Base-by-base conservation (phyloP, 345 rosid genomes). In the Adansonia digitata region DNA sequence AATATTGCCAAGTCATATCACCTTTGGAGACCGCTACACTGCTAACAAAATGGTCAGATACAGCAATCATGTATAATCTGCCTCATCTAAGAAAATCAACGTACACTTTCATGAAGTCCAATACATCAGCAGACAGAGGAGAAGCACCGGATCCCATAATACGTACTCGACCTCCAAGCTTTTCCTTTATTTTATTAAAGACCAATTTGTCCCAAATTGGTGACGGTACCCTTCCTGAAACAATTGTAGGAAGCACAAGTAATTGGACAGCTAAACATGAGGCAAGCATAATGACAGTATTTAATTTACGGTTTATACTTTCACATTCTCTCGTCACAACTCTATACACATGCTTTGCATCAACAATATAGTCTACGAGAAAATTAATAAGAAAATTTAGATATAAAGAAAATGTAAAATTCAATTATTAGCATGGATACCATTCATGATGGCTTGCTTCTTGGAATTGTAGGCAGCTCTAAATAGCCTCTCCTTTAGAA, bases 91-190 rank as follows among this genome's bases (percentile, higher is more conserved):
- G 53, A 71, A 46, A 14, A 75, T 79, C 43, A 69, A 83, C 90
- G 87, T 89, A 94, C 98, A 94, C 89, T 81, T 81, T 85, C 86
- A 94, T 80, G 77, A 94, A 94, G 78, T 91, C 95, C 91, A 90
- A 76, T 29, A 94, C 85, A 78, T 92, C 95, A 34, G 98, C 86
- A 57, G 97, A 91, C 85, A 94, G 71, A 7, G 97, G 98, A 42
- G 98, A 92, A 84, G 97, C 97, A 77, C 95, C 98, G 45, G 97
- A 94, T 5, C 72, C 89, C 86, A 94, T 75, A 70, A 82, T 77
- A 42, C 92, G 94, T 35, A 94, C 88, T 73, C 87, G 84, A 66
- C 98, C 98, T 69, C 98, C 97, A 67, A 94, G 94, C 81, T 84
- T 92, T 55, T 84, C 95, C 78, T 75, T 89, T 69, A 92, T 89